Conservation (phyloP, 805 yeast genomes). For the Torulaspora delbrueckii region DNA sequence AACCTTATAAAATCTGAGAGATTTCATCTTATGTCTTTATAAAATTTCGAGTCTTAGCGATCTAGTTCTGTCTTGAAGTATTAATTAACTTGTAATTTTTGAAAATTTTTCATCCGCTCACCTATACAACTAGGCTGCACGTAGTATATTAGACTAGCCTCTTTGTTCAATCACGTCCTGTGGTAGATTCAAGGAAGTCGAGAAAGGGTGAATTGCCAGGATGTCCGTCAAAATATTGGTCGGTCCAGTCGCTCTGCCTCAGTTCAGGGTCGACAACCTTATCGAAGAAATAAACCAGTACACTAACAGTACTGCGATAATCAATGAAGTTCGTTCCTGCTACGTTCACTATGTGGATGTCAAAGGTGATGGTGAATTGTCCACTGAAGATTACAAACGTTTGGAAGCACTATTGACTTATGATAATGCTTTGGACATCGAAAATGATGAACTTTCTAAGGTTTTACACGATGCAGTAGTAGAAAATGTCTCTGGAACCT, state of each 20-base stretch:
- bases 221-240: slow-evolving; percentile 55
- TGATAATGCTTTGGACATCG: slow-evolving; percentile 57
- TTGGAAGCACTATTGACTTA: slow-evolving; percentile 65
- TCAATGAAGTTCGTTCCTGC: slow-evolving; percentile 65
- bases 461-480: slow-evolving; percentile 29
- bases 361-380: slow-evolving; percentile 33
- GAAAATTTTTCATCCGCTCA: neutral
- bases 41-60: neutral
- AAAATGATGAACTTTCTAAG: slow-evolving; percentile 36
- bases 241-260: slow-evolving; percentile 88
- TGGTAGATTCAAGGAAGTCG: neutral
- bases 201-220: slow-evolving; percentile 6
- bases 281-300: slow-evolving; percentile 66
- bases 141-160: neutral
- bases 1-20: neutral
- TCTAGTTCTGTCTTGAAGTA: neutral
- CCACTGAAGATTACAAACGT: slow-evolving; percentile 42
- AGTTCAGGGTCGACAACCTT: slow-evolving; percentile 74
- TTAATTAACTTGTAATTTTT: neutral
- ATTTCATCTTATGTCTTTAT: neutral
- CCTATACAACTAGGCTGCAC: neutral
- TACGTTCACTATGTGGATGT: slow-evolving; percentile 77
- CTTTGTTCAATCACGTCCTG: neutral
- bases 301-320: slow-evolving; percentile 57
- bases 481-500: slow-evolving; percentile 16